A percentile compares a stretch with the other conserved stretches of the same genome.
Evolutionary conservation across 306 rosid species (phyloP).

Genomic region (Psophocarpus tetragonolobus): DNA sequence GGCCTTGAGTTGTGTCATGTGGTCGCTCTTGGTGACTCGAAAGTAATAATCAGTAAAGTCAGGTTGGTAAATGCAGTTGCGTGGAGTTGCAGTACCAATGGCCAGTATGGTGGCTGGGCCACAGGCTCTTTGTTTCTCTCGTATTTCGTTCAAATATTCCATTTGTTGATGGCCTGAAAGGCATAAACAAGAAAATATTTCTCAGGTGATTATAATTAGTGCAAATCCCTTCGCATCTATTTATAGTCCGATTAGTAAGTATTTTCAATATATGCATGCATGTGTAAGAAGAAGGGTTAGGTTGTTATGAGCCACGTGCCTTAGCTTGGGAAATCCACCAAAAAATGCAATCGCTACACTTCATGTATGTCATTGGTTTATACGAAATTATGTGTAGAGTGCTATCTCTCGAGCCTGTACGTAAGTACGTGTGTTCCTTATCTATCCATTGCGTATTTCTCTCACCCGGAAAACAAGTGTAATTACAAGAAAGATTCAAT

Average conservation of each 20-base stretch:
- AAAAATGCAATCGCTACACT: background rate
- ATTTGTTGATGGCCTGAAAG: background rate
- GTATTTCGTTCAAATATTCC: conserved; percentile 30
- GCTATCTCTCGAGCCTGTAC: background rate
- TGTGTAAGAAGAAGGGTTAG: background rate
- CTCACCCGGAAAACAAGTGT: too few species aligned
- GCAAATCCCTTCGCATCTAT: background rate
- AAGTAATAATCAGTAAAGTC: conserved; percentile 48
- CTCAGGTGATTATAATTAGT: background rate
- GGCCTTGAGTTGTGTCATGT: conserved; percentile 41
- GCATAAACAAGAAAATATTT: background rate
- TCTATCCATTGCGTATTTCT: background rate
- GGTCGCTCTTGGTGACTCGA: conserved; percentile 35
- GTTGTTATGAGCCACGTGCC: background rate
- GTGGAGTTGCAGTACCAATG: conserved; percentile 46
- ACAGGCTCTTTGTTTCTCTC: conserved; percentile 31
- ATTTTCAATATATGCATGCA: background rate
- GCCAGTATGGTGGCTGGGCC: conserved; percentile 43
- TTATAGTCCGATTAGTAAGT: background rate
- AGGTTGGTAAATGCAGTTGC: conserved; percentile 31
- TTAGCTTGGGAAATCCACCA: background rate
- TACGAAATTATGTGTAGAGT: background rate
- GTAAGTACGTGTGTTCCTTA: background rate
- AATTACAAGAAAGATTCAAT: too few species aligned
- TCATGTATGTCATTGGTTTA: background rate